A percentile compares a stretch with the other conserved stretches of the same genome.
Evolutionary conservation across 2,329 filamentous ascomycete genomes (phyloP).

Genomic region (Fusarium circinatum): DNA sequence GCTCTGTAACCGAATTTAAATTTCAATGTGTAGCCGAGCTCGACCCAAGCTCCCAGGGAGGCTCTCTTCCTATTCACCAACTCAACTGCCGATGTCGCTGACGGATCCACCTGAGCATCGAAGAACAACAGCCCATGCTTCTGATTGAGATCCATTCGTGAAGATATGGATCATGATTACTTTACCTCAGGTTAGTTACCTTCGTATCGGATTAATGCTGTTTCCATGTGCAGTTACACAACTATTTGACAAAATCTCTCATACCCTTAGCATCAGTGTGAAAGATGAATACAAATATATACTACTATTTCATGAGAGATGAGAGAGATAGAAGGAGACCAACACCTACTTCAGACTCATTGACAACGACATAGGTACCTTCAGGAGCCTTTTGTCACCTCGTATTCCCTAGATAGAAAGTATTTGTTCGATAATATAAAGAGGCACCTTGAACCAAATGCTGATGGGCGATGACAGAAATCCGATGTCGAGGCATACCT

Average conservation of each 20-base stretch:
- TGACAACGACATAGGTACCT: background rate
- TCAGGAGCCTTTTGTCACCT: background rate
- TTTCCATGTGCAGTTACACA: background rate
- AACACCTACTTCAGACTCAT: background rate
- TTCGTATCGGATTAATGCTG: background rate
- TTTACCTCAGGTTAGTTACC: conserved; percentile 26
- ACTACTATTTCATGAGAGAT: background rate
- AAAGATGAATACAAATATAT: background rate
- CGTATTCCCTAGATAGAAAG: background rate
- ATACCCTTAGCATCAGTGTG: background rate
- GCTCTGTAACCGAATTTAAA: conserved; percentile 26
- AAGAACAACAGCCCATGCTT: conserved; percentile 30
- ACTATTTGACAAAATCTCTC: background rate
- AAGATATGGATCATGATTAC: conserved; percentile 24
- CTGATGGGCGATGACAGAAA: background rate
- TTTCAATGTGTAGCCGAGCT: conserved; percentile 27
- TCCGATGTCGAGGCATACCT: background rate
- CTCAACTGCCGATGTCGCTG: conserved; percentile 39
- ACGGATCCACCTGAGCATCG: conserved; percentile 30
- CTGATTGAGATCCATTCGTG: conserved; percentile 32
- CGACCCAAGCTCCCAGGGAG: conserved; percentile 30
- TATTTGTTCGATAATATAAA: background rate
- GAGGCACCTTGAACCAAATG: background rate
- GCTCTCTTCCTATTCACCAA: conserved; percentile 36
- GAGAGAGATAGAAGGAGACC: background rate